phyloP scores from a whole-genome alignment of 306 rosid genomes.

The Carpinus fangiana region DNA sequence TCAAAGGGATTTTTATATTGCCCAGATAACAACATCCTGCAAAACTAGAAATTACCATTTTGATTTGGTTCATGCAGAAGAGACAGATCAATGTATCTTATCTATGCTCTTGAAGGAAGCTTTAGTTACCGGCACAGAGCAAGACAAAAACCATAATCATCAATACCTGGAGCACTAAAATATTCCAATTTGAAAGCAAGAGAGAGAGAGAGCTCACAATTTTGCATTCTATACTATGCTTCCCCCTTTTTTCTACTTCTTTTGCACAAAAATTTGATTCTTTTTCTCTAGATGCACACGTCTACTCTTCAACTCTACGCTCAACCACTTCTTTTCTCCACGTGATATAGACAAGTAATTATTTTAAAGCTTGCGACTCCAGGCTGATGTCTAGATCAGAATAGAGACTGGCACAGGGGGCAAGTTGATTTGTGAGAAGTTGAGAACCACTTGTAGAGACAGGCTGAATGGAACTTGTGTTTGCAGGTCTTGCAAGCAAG shows the following conservation, averaged over 20 bases:
- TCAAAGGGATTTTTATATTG: background rate
- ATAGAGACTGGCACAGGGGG: slow-evolving; percentile 94
- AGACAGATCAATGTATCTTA: background rate
- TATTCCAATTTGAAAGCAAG: background rate
- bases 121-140: background rate
- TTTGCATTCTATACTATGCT: background rate
- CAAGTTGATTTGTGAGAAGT: slow-evolving; percentile 97
- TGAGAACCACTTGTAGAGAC: slow-evolving; percentile 93
- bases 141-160: background rate
- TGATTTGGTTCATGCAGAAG: background rate
- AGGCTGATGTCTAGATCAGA: slow-evolving; percentile 38
- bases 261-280: background rate
- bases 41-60: background rate
- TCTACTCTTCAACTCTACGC: background rate
- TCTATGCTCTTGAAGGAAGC: background rate
- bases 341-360: background rate
- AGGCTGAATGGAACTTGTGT: slow-evolving; percentile 95
- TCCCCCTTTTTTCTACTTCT: background rate
- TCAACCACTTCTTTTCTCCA: background rate
- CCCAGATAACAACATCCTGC: background rate
- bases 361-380: background rate
- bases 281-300: background rate
- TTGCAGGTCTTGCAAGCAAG: slow-evolving; percentile 98
- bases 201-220: slow-evolving; percentile 1
- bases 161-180: background rate